These are phyloP conservation scores for Gloeopeniophorella convolvens DNA, from an alignment of 768 basidiomycete genomes.

Conservation along the genomic window DNA sequence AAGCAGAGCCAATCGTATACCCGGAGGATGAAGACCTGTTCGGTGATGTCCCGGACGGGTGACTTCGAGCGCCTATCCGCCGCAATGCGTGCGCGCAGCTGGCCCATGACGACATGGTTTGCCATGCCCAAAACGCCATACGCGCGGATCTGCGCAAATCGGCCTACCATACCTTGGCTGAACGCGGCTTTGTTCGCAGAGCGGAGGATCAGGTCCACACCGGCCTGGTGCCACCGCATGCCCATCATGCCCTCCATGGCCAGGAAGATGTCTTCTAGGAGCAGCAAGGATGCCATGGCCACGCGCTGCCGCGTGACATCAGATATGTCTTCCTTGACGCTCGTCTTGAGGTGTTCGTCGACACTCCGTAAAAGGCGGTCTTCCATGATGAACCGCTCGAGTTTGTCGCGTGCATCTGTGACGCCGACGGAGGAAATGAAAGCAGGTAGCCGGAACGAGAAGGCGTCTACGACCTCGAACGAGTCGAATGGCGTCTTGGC, in stretches of 20 bases:
- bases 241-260: neutral
- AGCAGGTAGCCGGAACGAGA: neutral
- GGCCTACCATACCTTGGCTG: neutral
- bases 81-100: neutral
- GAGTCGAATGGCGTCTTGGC: neutral
- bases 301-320: neutral
- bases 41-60: neutral
- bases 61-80: neutral
- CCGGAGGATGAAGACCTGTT: neutral
- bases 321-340: neutral
- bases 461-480: neutral
- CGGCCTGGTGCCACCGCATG: slow-evolving; percentile 1
- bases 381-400: neutral
- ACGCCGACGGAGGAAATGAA: neutral
- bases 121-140: neutral
- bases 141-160: neutral
- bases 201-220: neutral
- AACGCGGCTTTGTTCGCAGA: neutral
- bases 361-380: slow-evolving; percentile 2
- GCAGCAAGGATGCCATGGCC: neutral
- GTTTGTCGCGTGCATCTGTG: neutral
- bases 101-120: neutral
- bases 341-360: neutral
- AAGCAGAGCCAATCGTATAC: neutral
- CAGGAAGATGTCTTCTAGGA: neutral